phyloP scores from a whole-genome alignment of 805 yeast species.

The Yarrowia alimentaria region DNA sequence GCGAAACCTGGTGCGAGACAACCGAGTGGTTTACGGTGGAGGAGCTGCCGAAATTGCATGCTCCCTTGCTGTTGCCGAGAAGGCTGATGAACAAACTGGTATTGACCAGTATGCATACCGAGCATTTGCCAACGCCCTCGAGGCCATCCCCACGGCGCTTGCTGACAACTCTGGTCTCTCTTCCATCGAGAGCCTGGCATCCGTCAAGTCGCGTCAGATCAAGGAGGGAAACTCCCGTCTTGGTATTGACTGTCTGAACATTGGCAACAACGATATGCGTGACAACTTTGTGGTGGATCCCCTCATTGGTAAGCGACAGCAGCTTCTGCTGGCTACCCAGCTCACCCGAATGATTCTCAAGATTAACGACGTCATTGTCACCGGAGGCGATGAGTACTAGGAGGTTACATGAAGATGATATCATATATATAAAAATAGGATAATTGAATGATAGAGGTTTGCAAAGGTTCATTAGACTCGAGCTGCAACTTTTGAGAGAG shows the following conservation, averaged over 20 bases:
- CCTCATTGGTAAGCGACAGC: slow-evolving; percentile 95
- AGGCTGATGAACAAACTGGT: slow-evolving; percentile 90
- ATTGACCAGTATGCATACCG: slow-evolving; percentile 98
- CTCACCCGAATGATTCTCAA: slow-evolving; percentile 96
- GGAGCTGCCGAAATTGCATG: slow-evolving; percentile 97
- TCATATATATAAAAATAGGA: slow-evolving; percentile 16
- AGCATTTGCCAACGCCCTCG: slow-evolving; percentile 88
- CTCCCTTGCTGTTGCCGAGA: slow-evolving; percentile 85
- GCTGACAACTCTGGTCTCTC: slow-evolving; percentile 97
- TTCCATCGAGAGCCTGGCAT: slow-evolving; percentile 86
- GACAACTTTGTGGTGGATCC: slow-evolving; percentile 95
- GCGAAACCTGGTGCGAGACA: slow-evolving; percentile 87
- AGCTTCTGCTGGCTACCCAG: slow-evolving; percentile 91
- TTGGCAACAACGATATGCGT: slow-evolving; percentile 87
- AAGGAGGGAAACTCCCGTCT: slow-evolving; percentile 64
- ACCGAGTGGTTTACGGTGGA: slow-evolving; percentile 97
- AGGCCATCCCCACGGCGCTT: slow-evolving; percentile 85
- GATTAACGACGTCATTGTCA: slow-evolving; percentile 92
- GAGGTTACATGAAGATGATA: not conserved
- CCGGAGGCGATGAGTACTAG: slow-evolving; percentile 66
- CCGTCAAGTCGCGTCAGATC: slow-evolving; percentile 80
- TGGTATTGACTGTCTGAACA: slow-evolving; percentile 94
- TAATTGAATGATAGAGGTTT: slow-evolving; percentile 22
- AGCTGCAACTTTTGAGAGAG: too few species aligned
- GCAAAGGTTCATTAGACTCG: too few species aligned